A percentile compares a stretch with the other conserved stretches of the same genome.
phyloP scores from a whole-genome alignment of 2,329 filamentous ascomycete species.

The Boeremia exigua region DNA sequence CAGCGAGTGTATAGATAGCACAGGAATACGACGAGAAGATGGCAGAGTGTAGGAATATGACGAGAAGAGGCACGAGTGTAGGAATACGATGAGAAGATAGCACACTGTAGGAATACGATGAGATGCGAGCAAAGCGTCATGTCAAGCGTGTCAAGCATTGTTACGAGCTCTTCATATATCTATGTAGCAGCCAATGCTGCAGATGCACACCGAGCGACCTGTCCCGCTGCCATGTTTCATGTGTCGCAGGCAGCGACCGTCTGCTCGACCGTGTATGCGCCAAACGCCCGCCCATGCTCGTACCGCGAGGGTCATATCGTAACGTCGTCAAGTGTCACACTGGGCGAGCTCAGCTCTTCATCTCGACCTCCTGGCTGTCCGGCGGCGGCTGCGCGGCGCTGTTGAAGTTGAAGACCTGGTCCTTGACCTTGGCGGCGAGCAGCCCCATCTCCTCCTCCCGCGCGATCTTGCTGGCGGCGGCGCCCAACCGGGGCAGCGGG shows the following conservation, averaged over 20 bases:
- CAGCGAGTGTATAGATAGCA: neutral
- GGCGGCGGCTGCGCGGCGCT: constrained; percentile 1
- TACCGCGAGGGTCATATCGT: neutral
- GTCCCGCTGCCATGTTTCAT: neutral
- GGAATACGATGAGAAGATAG: neutral
- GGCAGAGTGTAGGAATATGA: too few relatives aligned
- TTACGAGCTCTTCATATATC: too few relatives aligned
- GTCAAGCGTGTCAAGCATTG: too few relatives aligned
- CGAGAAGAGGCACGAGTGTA: neutral
- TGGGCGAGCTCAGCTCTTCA: constrained; percentile 33
- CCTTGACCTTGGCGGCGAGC: constrained; percentile 68
- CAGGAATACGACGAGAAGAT: neutral
- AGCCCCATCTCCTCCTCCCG: constrained; percentile 68
- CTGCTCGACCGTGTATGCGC: too few relatives aligned
- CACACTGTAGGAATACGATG: too few relatives aligned
- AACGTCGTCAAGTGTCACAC: neutral
- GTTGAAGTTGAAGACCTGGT: constrained; percentile 60
- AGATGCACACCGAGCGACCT: neutral
- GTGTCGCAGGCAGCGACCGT: too few relatives aligned
- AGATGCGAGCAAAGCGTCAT: too few relatives aligned
- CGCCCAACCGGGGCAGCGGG: constrained; percentile 65
- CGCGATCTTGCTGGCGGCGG: constrained; percentile 66
- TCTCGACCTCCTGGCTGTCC: constrained; percentile 36
- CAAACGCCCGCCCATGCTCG: constrained; percentile 3
- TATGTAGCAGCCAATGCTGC: neutral